A percentile compares a stretch with the other conserved stretches of the same genome.
Evolutionary conservation across 495 filamentous ascomycete species (phyloP).

Genomic region (Penicillium bialowiezense): DNA sequence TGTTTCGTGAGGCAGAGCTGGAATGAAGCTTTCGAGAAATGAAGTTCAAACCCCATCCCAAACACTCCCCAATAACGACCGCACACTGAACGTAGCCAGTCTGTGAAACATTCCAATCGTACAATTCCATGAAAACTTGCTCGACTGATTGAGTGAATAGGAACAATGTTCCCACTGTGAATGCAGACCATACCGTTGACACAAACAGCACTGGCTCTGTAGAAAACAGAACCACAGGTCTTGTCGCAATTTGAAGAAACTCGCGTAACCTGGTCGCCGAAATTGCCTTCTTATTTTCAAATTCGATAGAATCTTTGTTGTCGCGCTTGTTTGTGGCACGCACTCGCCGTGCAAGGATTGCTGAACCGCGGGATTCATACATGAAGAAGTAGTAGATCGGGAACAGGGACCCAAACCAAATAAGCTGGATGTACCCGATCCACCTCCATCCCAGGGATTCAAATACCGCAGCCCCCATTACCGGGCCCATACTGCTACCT

Average conservation of each 20-base stretch:
- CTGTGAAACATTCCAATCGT: constrained; percentile 22
- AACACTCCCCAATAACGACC: constrained; percentile 6
- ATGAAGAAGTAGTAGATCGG: constrained; percentile 37
- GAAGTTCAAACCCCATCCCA: constrained; percentile 5
- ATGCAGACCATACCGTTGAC: constrained; percentile 47
- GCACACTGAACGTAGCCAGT: constrained; percentile 9
- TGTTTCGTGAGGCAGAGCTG: constrained; percentile 5
- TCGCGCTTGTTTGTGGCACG: constrained; percentile 10
- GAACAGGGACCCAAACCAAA: constrained; percentile 37
- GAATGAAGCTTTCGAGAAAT: constrained; percentile 3
- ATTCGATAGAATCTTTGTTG: constrained; percentile 1
- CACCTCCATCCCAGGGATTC: constrained; percentile 42
- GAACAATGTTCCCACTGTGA: constrained; percentile 49
- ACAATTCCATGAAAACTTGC: constrained; percentile 32
- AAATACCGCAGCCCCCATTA: constrained; percentile 42
- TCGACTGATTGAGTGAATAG: constrained; percentile 44
- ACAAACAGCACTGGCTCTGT: constrained; percentile 53
- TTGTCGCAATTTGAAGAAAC: constrained; percentile 25
- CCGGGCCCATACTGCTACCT: constrained; percentile 45
- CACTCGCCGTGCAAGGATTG: constrained; percentile 35
- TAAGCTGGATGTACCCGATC: constrained; percentile 48
- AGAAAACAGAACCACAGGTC: constrained; percentile 43
- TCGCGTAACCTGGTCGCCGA: constrained; percentile 1
- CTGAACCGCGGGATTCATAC: constrained; percentile 37
- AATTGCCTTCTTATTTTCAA: constrained; percentile 19